These are phyloP conservation scores for Rhizopogon roseolus DNA, from an alignment of 768 basidiomycete species.

Conservation along the genomic window DNA sequence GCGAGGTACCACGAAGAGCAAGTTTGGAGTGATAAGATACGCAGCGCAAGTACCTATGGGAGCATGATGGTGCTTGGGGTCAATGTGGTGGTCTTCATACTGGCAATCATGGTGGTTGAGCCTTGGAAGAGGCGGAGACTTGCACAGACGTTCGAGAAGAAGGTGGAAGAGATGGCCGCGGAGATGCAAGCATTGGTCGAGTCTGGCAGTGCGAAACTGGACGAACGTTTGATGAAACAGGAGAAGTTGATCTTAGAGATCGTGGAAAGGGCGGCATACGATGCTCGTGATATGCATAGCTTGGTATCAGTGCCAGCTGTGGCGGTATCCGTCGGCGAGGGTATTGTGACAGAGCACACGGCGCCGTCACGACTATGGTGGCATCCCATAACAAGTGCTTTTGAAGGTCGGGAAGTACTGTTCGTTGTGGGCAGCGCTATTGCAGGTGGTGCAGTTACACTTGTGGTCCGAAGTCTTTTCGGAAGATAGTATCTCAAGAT, in stretches of 20 bases:
- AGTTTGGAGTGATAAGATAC: constrained; percentile 98
- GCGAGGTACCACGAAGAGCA: constrained; percentile 97
- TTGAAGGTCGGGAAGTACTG: constrained; percentile 16
- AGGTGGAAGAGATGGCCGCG: constrained; percentile 55
- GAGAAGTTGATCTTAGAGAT: constrained; percentile 28
- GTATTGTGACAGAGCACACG: background rate
- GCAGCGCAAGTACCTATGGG: constrained; percentile 92
- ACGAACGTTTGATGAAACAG: constrained; percentile 45
- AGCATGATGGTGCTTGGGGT: constrained; percentile 79
- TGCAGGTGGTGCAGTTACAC: constrained; percentile 19
- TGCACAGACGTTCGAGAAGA: constrained; percentile 85
- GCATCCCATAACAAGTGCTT: constrained; percentile 7
- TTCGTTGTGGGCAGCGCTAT: constrained; percentile 25
- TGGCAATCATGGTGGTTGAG: constrained; percentile 88
- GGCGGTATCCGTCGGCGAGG: constrained; percentile 3
- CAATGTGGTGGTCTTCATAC: constrained; percentile 86
- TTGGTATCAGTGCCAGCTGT: constrained; percentile 1
- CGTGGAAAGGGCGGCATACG: constrained; percentile 11
- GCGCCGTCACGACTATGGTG: background rate
- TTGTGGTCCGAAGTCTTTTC: constrained; percentile 18
- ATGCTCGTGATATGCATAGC: constrained; percentile 8
- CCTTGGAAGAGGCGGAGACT: constrained; percentile 91
- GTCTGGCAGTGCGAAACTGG: constrained; percentile 43
- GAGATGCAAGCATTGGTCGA: constrained; percentile 40
- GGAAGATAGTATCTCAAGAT: constrained; percentile 2